phyloP scores from a whole-genome alignment of 371 early-diverging fungal genomes.

The Mortierella sp. region DNA sequence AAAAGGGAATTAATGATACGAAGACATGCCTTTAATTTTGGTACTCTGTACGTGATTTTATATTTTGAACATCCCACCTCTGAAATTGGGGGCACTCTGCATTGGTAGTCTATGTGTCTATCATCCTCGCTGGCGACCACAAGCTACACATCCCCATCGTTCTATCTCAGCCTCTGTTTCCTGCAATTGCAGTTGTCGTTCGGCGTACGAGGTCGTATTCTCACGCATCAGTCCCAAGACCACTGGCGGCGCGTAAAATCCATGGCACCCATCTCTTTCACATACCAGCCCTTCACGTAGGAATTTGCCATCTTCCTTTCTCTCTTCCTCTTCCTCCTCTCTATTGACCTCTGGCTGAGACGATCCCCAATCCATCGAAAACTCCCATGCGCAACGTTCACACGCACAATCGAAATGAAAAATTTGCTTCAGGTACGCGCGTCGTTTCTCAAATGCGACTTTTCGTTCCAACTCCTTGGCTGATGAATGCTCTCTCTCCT shows the following conservation, averaged over 20 bases:
- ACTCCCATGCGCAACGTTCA: slow-evolving; percentile 18
- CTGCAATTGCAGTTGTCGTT: neutral
- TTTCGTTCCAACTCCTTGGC: neutral
- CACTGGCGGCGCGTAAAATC: slow-evolving; percentile 30
- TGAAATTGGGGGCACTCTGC: too few species aligned
- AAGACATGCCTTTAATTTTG: too few species aligned
- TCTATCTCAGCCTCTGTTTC: neutral
- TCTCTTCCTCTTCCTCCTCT: neutral
- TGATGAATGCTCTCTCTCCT: neutral
- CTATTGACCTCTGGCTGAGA: neutral
- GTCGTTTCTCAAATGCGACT: slow-evolving; percentile 6
- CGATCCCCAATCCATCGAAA: neutral
- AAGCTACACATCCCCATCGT: slow-evolving; percentile 30
- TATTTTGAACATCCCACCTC: too few species aligned
- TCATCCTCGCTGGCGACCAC: slow-evolving; percentile 11
- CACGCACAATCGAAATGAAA: slow-evolving; percentile 34
- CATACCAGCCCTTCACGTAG: slow-evolving; percentile 27
- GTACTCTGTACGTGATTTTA: too few species aligned
- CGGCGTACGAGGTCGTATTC: neutral
- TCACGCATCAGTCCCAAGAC: slow-evolving; percentile 10
- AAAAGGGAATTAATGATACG: neutral
- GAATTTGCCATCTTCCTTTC: too few species aligned
- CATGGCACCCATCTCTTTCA: slow-evolving; percentile 15
- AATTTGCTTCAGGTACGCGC: neutral
- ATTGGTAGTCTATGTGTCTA: neutral